Conservation (phyloP, 2,329 filamentous ascomycete genomes). For the Magnaporthiopsis incrustans region DNA sequence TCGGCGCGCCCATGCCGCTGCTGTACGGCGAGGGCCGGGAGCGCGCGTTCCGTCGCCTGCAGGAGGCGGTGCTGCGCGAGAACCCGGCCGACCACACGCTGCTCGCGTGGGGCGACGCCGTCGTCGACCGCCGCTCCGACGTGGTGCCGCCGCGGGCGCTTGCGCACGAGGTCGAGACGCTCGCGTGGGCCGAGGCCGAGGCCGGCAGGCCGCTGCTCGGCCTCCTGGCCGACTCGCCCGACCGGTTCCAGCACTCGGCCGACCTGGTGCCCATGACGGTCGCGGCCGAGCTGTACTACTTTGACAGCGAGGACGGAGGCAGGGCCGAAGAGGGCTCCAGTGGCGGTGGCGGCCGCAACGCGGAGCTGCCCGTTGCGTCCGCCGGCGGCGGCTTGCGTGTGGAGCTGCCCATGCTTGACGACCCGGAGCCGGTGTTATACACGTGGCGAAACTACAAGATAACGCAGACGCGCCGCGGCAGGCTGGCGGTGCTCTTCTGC, state of each 20-base stretch:
- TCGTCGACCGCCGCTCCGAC: not conserved
- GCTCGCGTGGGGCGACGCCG: constrained; percentile 15
- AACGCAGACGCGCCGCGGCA: constrained; percentile 2
- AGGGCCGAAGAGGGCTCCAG: not conserved
- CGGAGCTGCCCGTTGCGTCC: not conserved
- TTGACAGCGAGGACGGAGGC: not conserved
- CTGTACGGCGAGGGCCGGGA: constrained; percentile 14
- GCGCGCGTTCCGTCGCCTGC: constrained; percentile 13
- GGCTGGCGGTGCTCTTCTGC: constrained; percentile 7
- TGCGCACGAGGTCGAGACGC: not conserved
- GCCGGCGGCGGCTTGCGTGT: not conserved
- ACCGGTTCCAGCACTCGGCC: constrained; percentile 1
- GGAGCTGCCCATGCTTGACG: constrained; percentile 1
- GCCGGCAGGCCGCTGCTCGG: constrained; percentile 1
- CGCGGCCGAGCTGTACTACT: constrained; percentile 7
- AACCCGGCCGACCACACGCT: constrained; percentile 13
- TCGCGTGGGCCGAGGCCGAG: not conserved
- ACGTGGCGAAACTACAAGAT: not conserved
- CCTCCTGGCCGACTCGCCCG: constrained; percentile 6
- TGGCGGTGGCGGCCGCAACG: not conserved
- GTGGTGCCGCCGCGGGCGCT: not conserved
- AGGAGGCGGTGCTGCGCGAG: constrained; percentile 13
- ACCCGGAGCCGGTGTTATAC: constrained; percentile 2
- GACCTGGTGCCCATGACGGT: constrained; percentile 7
- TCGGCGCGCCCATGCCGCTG: constrained; percentile 14